Evolutionary conservation across 2,329 filamentous ascomycete genomes (phyloP).

Genomic region (Ascomycota sp.): DNA sequence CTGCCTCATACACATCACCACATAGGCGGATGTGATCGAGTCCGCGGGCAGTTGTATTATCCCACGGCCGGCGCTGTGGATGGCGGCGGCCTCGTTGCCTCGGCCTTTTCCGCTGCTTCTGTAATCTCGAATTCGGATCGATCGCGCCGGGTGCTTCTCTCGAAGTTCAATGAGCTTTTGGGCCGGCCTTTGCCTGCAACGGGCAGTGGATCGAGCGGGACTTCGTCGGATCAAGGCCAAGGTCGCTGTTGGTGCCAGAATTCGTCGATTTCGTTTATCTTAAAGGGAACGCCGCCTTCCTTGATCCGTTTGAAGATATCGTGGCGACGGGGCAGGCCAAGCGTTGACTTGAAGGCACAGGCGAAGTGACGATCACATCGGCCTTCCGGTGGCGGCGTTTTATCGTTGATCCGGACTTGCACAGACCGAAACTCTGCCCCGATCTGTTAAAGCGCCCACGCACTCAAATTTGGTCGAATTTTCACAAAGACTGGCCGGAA

Average conservation of each 20-base stretch:
- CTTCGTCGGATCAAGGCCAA: neutral
- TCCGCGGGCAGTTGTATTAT: neutral
- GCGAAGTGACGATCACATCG: neutral
- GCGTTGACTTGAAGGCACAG: neutral
- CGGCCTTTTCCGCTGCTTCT: neutral
- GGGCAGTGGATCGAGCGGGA: neutral
- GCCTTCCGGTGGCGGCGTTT: neutral
- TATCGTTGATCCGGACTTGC: neutral
- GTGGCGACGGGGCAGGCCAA: neutral
- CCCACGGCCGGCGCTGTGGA: neutral
- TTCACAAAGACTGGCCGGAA: neutral
- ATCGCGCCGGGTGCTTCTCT: neutral
- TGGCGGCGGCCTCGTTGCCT: too few species aligned
- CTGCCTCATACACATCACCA: neutral
- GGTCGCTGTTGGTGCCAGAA: too few species aligned
- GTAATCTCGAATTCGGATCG: neutral
- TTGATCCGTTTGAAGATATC: neutral
- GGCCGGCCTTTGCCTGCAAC: neutral
- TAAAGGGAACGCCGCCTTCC: neutral
- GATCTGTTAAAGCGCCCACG: neutral
- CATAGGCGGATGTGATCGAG: neutral
- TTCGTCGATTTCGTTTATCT: neutral
- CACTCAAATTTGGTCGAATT: neutral
- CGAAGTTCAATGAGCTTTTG: neutral
- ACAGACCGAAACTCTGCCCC: neutral